Conservation (phyloP, 2,329 filamentous ascomycete genomes). For the Trichoderma sp. region DNA sequence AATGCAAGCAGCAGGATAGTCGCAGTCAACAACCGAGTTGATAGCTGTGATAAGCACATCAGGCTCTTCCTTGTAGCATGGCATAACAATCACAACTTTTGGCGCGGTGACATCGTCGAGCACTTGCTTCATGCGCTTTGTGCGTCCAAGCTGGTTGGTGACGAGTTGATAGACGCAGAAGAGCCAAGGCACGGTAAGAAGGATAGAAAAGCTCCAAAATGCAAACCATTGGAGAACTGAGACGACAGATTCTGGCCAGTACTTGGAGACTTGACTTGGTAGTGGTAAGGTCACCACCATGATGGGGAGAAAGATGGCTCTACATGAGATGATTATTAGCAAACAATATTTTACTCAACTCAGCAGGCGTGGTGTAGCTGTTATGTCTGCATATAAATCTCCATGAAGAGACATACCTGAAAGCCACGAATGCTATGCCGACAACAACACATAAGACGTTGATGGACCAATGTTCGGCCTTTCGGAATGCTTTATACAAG, state of each 20-base stretch:
- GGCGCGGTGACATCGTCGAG: constrained; percentile 83
- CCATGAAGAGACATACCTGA: neutral
- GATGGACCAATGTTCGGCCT: constrained; percentile 86
- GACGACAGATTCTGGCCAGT: constrained; percentile 71
- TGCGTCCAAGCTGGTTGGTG: constrained; percentile 79
- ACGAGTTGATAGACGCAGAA: constrained; percentile 91
- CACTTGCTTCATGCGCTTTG: constrained; percentile 76
- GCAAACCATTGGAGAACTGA: constrained; percentile 85
- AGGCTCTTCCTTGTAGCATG: constrained; percentile 89
- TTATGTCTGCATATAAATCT: neutral
- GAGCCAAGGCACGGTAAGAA: constrained; percentile 86
- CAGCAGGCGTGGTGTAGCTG: neutral
- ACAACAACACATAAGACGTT: constrained; percentile 74
- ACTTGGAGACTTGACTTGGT: constrained; percentile 65
- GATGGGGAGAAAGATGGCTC: constrained; percentile 82
- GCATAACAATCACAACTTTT: constrained; percentile 95
- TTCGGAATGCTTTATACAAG: constrained; percentile 79
- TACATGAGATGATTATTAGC: constrained; percentile 35
- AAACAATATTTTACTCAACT: neutral
- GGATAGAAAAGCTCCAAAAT: constrained; percentile 85
- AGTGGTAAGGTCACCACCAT: constrained; percentile 92
- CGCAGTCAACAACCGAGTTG: constrained; percentile 88
- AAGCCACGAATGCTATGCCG: constrained; percentile 66
- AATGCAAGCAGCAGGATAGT: constrained; percentile 88
- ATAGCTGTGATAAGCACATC: constrained; percentile 81